phyloP scores from a whole-genome alignment of 1,284 basidiomycete species.

The Microbotryum saponariae region DNA sequence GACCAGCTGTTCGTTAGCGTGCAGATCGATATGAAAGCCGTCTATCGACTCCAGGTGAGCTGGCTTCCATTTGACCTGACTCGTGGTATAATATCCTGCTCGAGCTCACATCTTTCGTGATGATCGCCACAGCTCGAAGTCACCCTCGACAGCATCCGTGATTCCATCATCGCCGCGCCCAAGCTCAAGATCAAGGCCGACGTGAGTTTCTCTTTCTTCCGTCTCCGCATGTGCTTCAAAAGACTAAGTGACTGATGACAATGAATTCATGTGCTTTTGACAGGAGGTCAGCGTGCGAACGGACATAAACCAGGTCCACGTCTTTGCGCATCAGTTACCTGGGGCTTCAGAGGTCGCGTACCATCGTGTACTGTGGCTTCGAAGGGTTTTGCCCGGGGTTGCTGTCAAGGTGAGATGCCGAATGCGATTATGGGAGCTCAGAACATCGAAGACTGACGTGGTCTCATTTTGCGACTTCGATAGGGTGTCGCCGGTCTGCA shows the following conservation, averaged over 20 bases:
- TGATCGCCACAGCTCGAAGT: slow-evolving; percentile 64
- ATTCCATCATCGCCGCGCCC: slow-evolving; percentile 75
- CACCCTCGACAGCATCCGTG: slow-evolving; percentile 85
- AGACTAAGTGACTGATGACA: background rate
- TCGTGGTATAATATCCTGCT: slow-evolving; percentile 20
- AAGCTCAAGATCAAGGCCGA: slow-evolving; percentile 91
- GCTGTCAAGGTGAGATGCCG: slow-evolving; percentile 67
- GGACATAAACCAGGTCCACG: slow-evolving; percentile 65
- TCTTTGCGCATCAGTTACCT: slow-evolving; percentile 54
- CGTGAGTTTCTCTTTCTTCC: slow-evolving; percentile 42
- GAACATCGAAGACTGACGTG: too few relatives aligned
- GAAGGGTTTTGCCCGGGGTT: slow-evolving; percentile 68
- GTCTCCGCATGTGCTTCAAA: too few relatives aligned
- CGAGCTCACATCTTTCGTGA: slow-evolving; percentile 2
- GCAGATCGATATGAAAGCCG: slow-evolving; percentile 82
- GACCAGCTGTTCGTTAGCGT: slow-evolving; percentile 89
- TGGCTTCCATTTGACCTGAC: too few relatives aligned
- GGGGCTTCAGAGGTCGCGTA: slow-evolving; percentile 73
- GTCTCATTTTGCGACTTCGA: background rate
- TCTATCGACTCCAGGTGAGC: slow-evolving; percentile 74
- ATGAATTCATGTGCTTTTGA: too few relatives aligned
- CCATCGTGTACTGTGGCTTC: slow-evolving; percentile 76
- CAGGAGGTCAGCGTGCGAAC: slow-evolving; percentile 30
- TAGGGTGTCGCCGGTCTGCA: slow-evolving; percentile 77
- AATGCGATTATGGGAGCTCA: too few relatives aligned